phyloP scores from a whole-genome alignment of 176 grass and related monocot species.

The Oryza officinalis region DNA sequence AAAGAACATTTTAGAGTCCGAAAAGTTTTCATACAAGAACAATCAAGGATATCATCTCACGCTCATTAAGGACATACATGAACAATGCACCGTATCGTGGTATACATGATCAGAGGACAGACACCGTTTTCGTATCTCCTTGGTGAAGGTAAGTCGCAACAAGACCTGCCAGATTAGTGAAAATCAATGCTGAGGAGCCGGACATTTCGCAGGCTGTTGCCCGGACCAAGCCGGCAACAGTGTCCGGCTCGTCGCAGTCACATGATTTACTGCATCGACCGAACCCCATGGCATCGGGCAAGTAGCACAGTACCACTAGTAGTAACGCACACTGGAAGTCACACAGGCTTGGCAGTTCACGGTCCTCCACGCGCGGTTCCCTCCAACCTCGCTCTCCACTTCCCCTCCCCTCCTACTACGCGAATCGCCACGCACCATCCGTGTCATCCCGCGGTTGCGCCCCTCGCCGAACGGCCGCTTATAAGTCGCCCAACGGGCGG shows the following conservation, averaged over 20 bases:
- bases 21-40: no score
- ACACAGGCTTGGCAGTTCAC: neutral
- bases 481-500: neutral
- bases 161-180: neutral
- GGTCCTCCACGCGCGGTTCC: neutral
- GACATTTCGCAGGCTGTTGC: neutral
- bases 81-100: no score
- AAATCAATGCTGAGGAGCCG: neutral
- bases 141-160: neutral
- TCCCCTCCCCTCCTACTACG: neutral
- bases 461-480: neutral
- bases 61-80: no score
- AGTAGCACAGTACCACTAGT: neutral
- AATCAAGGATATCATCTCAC: no score
- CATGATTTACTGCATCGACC: neutral
- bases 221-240: neutral
- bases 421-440: neutral
- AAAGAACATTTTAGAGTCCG: no score
- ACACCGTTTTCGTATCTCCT: no score
- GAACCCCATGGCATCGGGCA: neutral
- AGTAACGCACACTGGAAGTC: constrained; percentile 2
- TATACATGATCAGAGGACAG: no score
- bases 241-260: neutral
- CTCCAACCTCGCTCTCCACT: no score
- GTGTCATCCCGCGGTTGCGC: no score